Base-by-base conservation (phyloP, 1,284 basidiomycete genomes). In the Blastosporella zonata region DNA sequence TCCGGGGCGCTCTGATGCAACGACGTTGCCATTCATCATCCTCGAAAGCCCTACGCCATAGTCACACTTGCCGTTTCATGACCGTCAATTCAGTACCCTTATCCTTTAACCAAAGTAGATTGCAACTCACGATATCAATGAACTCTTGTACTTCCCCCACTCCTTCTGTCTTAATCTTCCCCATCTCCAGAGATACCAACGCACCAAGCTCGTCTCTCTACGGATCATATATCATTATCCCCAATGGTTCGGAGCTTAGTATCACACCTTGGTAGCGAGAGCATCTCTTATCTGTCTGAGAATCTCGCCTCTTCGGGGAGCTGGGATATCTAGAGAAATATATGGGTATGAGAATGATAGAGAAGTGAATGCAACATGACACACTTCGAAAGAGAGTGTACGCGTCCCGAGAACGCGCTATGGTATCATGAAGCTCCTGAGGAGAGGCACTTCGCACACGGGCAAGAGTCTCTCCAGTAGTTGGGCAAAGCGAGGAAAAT, bases 121-220 rank as follows among this genome's bases (percentile, higher is more conserved):
- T 21, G 27, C 15, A 35, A 60, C 67, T 50, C 61, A 93, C 92
- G 49, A 96, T 93, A 64, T 97, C 94, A 52, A 97, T 81, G 59
- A 95, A 94, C 70, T 97, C 93, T 63, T 94, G 91, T 1, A 97
- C 93, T 70, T 97, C 93, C 15, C 93, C 93, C 38, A 87, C 76
- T 27, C 93, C 94, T 65, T 97, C 94, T n/a, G 87, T 87, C 59
- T 77, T 79, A 57, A 97, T 94, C 71, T 98, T 98, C 64, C 95
- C 94, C 94, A 97, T 97, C 68, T 97, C 94, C 15, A 95, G 74
- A 33, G 89, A 87, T 6, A 91, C 80, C 18, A 91, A 75, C 20
- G 89, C 86, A 34, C 95, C 95, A 9, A 98, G 77, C 28, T 80
- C 88, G 48, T 87, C 82, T 37, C 87, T 78, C 85, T 93, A 58